Conservation (phyloP, 2,329 filamentous ascomycete species). For the Fusarium xylarioides region DNA sequence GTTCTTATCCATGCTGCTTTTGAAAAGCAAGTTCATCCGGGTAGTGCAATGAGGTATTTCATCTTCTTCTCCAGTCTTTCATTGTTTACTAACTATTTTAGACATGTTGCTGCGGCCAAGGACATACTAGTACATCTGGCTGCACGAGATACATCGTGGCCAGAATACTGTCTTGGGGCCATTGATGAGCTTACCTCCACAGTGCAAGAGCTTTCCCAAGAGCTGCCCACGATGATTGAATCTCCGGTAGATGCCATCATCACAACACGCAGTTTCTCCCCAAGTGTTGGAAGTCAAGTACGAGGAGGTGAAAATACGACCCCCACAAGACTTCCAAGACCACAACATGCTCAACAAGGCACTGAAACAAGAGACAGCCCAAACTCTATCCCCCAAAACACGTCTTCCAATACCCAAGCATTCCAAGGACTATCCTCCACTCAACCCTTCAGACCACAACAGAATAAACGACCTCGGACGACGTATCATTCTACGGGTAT, state of each 20-base stretch:
- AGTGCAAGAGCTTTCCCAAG: conserved; percentile 40
- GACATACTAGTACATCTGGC: conserved; percentile 42
- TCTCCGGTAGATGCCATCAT: conserved; percentile 20
- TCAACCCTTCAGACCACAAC: neutral
- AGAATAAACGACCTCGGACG: conserved; percentile 1
- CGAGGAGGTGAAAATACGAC: neutral
- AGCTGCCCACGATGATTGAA: conserved; percentile 10
- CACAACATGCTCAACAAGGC: neutral
- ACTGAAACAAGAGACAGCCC: neutral
- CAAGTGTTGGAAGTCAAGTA: neutral
- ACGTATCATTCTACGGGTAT: neutral
- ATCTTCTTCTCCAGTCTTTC: too few species aligned
- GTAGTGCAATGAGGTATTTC: conserved; percentile 39
- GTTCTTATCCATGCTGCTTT: conserved; percentile 61
- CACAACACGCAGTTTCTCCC: neutral
- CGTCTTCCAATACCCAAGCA: neutral
- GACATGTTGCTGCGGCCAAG: conserved; percentile 44
- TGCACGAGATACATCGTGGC: conserved; percentile 46
- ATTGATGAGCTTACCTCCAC: conserved; percentile 46
- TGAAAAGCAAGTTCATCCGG: conserved; percentile 52
- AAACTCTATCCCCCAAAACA: neutral
- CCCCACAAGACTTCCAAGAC: neutral
- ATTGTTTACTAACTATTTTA: too few species aligned
- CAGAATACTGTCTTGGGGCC: conserved; percentile 46
- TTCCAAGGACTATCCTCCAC: neutral